Evolutionary conservation across 2,329 filamentous ascomycete species (phyloP), one percentile per base, ranked within the genome.

Genomic region (Botrytis pseudocinerea): DNA sequence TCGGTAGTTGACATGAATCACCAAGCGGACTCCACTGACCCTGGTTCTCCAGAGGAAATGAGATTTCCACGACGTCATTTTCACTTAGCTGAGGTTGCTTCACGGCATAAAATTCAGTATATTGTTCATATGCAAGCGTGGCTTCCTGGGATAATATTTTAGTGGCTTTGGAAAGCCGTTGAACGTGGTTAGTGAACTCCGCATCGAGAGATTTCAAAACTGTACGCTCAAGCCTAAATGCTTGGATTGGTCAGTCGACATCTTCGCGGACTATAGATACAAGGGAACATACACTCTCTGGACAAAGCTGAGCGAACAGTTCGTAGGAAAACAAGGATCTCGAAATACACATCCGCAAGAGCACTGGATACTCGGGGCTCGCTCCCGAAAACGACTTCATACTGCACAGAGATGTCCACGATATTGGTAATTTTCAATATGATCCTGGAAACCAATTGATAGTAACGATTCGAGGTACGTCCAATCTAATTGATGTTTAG

Each of bases 271-370:
- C 16, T 63, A 14, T n/a, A 7, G 38, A n/a, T 38, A 16, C 25
- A 18, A 28, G 16, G n/a, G 35, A 25, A 72, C 70, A 32, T 72
- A 72, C 70, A 48, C 14, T 35, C 40, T 60, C 10, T 72, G n/a
- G 51, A 60, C 32, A 69, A 69, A 10, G 70, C 70, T 22, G 38
- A 20, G 38, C 51, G 70, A 48, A 69, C 62, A 28, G 40, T 48
- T 61, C 25, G 18, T 40, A 72, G 12, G 10, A 72, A 61, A 60
- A 44, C 22, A 38, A 72, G 62, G 10, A 72, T 60, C 40, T 72
- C 51, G 44, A 68, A 69, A 60, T 72, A 72, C 22, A 72, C 48
- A 25, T 72, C 32, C 32, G 62, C 32, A 32, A 72, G 70, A n/a
- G 62, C 62, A 14, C 66, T 68, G 25, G 63, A 72, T 20, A 72